Evolutionary conservation across 2,329 filamentous ascomycete genomes (phyloP).

Genomic region (Hypoxylon sp.): DNA sequence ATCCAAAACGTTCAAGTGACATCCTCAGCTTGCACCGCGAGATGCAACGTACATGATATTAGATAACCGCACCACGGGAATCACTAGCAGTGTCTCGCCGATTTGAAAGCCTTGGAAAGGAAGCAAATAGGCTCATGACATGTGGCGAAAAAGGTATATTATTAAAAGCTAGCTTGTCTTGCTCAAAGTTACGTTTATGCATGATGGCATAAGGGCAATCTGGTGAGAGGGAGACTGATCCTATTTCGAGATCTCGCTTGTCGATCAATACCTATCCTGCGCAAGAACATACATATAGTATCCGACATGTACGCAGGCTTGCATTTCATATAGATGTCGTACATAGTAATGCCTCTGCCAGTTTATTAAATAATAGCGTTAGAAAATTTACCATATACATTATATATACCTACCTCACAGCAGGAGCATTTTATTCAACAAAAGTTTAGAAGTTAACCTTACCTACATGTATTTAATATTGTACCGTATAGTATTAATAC

Average conservation of each 20-base stretch:
- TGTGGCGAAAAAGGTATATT: slow-evolving; percentile 29
- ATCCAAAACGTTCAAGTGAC: neutral
- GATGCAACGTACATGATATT: slow-evolving; percentile 17
- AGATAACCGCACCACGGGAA: slow-evolving; percentile 21
- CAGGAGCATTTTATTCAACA: neutral
- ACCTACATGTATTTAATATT: slow-evolving; percentile 1
- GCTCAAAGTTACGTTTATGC: slow-evolving; percentile 3
- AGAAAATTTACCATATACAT: neutral
- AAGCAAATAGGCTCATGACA: slow-evolving; percentile 42
- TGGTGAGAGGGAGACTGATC: neutral
- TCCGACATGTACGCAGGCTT: neutral
- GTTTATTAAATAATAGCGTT: neutral
- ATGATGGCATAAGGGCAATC: slow-evolving; percentile 19
- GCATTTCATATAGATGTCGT: neutral
- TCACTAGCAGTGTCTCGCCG: slow-evolving; percentile 1
- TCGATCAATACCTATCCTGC: slow-evolving; percentile 25
- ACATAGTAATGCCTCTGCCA: neutral
- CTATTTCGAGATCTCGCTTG: slow-evolving; percentile 16
- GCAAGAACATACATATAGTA: slow-evolving; percentile 4
- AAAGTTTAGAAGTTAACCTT: slow-evolving; percentile 1
- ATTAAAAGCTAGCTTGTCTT: neutral
- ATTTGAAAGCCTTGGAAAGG: slow-evolving; percentile 6
- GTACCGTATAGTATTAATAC: neutral
- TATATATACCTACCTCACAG: no score
- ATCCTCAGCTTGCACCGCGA: neutral